Evolutionary conservation across 2,329 filamentous ascomycete species (phyloP), one percentile per base, ranked within the genome.

Genomic region (Alternaria postmessia): DNA sequence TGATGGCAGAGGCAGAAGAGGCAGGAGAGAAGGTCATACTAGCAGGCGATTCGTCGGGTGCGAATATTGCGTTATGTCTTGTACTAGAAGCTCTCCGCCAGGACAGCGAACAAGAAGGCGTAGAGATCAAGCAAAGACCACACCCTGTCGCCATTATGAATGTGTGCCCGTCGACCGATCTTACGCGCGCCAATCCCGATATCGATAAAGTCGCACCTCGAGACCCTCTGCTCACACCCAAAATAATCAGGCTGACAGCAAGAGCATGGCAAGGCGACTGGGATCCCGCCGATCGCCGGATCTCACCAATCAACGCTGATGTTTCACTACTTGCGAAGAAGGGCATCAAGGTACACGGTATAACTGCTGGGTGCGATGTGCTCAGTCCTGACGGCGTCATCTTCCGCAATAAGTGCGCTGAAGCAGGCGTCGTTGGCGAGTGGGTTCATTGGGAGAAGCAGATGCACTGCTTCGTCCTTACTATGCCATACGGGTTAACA

Each of bases 401-500:
- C 0, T 85, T 87, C 49, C 70, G 83, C 5, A 79, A 85, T 3
- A 80, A 78, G 54, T 83, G 81, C 7, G 75, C 77, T 28, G 70
- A 81, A 43, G 68, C 75, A 16, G 69, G 72, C 0, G 79, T 88
- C 0, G 49, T 72, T 2, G 86, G 86, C 0, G 77, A 84, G 56
- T 88, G 86, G 87, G 64, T 88, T 41, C 77, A 86, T 9, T 88
- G 86, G 86, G 81, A 86, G 18, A 82, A 82, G 18, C 84, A 87
- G 74, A 88, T 88, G 84, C 86, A 88, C 71, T 86, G 84, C 60
- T 88, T 87, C 53, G 80, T 84, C 1, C 70, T 88, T 36, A 81
- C 83, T 1, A 82, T 81, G 46, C 74, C 78, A 2, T 87, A 84
- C 63, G 79, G 80, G 0, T 38, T 87, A 26, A 74, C 69, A 5